Conservation (phyloP, 768 basidiomycete genomes). For the Heimioporus sp. region DNA sequence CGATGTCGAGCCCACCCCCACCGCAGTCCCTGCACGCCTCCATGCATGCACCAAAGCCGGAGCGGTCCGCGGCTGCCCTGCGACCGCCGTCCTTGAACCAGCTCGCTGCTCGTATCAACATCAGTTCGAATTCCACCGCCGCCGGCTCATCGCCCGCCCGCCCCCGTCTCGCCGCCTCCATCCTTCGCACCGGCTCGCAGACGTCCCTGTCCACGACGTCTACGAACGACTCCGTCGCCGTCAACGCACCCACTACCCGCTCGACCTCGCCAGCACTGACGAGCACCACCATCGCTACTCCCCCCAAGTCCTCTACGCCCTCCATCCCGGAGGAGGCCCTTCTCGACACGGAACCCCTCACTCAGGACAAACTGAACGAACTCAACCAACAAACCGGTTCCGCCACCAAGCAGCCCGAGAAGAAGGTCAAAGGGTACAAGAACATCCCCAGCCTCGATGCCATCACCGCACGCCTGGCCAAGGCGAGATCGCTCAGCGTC, state of each 20-base stretch:
- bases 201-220: conserved; percentile 50
- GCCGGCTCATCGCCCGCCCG: conserved; percentile 37
- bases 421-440: conserved; percentile 68
- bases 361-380: conserved; percentile 63
- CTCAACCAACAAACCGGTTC: conserved; percentile 52
- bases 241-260: conserved; percentile 65
- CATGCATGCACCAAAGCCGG: conserved; percentile 37
- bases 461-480: conserved; percentile 77
- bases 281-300: conserved; percentile 41
- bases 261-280: conserved; percentile 62
- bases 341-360: conserved; percentile 46
- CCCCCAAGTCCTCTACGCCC: conserved; percentile 40
- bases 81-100: conserved; percentile 78
- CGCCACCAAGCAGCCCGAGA: conserved; percentile 28
- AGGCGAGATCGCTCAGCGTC: conserved; percentile 58
- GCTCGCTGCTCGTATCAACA: conserved; percentile 73
- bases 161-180: conserved; percentile 72
- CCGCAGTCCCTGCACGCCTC: conserved; percentile 29
- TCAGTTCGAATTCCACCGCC: conserved; percentile 33
- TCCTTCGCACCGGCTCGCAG: conserved; percentile 60
- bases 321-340: conserved; percentile 36
- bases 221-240: conserved; percentile 59
- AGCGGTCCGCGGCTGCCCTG: conserved; percentile 29
- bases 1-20: conserved; percentile 33
- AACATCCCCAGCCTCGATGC: conserved; percentile 85